Evolutionary conservation across 2,329 filamentous ascomycete genomes (phyloP).

Genomic region (Cladosporium cucumerinum): DNA sequence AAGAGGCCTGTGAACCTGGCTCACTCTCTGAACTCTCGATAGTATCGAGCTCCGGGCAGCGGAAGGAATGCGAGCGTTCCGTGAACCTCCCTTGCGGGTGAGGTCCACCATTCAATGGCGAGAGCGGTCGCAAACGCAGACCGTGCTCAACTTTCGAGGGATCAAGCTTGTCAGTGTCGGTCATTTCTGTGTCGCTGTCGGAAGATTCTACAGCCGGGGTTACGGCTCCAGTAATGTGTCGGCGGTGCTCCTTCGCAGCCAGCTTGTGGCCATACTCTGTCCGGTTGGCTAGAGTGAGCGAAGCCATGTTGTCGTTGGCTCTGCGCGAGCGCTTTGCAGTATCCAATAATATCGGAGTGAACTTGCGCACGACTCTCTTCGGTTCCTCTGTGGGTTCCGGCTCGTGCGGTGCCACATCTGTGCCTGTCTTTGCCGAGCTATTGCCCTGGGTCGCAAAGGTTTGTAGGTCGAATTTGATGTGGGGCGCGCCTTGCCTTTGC

Average conservation of each 20-base stretch:
- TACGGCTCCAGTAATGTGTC: slow-evolving; percentile 26
- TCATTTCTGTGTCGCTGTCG: slow-evolving; percentile 12
- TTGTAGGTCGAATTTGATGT: slow-evolving; percentile 33
- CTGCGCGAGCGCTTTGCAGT: slow-evolving; percentile 70
- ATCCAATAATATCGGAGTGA: slow-evolving; percentile 78
- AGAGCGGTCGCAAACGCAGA: slow-evolving; percentile 25
- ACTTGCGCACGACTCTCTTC: slow-evolving; percentile 46
- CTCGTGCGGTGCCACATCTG: slow-evolving; percentile 9
- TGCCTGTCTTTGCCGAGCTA: neutral
- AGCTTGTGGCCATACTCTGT: slow-evolving; percentile 51
- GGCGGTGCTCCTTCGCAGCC: slow-evolving; percentile 32
- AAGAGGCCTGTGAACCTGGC: slow-evolving; percentile 42
- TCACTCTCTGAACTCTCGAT: slow-evolving; percentile 58
- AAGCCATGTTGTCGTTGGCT: slow-evolving; percentile 61
- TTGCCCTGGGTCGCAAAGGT: slow-evolving; percentile 29
- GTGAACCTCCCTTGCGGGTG: slow-evolving; percentile 33
- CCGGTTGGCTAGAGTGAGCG: slow-evolving; percentile 63
- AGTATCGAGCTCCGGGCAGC: slow-evolving; percentile 58
- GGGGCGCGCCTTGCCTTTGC: slow-evolving; percentile 20
- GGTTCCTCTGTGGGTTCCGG: slow-evolving; percentile 5
- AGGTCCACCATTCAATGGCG: slow-evolving; percentile 34
- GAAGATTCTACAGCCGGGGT: slow-evolving; percentile 17
- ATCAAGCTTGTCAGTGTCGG: slow-evolving; percentile 11
- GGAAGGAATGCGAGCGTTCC: slow-evolving; percentile 52
- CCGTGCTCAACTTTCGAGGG: slow-evolving; percentile 3